Evolutionary conservation across 352 stramenopile genomes (phyloP).

Genomic region (Globisporangium sylvaticum): DNA sequence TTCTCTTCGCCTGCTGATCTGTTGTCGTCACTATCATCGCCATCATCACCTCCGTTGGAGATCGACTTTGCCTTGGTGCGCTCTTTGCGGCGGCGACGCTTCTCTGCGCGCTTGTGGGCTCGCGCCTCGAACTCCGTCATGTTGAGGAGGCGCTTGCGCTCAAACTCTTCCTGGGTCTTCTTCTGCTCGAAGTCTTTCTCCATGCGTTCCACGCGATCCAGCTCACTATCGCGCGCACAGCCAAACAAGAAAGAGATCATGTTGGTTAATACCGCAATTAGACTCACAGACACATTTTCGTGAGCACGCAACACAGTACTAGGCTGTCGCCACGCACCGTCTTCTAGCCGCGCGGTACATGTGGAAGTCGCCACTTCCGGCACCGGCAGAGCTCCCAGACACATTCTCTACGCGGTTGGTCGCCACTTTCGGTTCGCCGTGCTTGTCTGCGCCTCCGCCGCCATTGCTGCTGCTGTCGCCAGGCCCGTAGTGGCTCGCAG

Average conservation of each 20-base stretch:
- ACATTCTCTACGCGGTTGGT: slow-evolving; percentile 92
- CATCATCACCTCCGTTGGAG: slow-evolving; percentile 20
- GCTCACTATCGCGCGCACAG: slow-evolving; percentile 49
- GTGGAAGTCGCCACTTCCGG: slow-evolving; percentile 95
- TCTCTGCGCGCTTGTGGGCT: slow-evolving; percentile 68
- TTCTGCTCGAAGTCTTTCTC: slow-evolving; percentile 76
- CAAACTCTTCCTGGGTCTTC: slow-evolving; percentile 61
- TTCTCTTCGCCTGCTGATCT: background rate
- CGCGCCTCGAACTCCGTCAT: slow-evolving; percentile 67
- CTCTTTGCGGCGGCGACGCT: slow-evolving; percentile 71
- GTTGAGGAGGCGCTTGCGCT: slow-evolving; percentile 59
- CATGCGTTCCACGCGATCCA: slow-evolving; percentile 89
- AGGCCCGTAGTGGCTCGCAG: slow-evolving; percentile 13
- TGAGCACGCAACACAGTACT: background rate
- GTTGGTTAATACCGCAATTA: background rate
- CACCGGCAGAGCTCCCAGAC: slow-evolving; percentile 91
- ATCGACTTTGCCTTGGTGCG: slow-evolving; percentile 49
- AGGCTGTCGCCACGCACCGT: slow-evolving; percentile 25
- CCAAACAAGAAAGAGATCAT: background rate
- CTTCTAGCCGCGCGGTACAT: slow-evolving; percentile 93
- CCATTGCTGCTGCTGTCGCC: slow-evolving; percentile 10
- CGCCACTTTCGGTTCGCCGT: slow-evolving; percentile 34
- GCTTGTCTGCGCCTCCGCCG: slow-evolving; percentile 8
- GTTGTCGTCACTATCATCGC: slow-evolving; percentile 16
- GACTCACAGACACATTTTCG: background rate